Evolutionary conservation across 225 moss, liverwort and hornwort species (phyloP).

Genomic region (Pseudisothecium myosuroides): DNA sequence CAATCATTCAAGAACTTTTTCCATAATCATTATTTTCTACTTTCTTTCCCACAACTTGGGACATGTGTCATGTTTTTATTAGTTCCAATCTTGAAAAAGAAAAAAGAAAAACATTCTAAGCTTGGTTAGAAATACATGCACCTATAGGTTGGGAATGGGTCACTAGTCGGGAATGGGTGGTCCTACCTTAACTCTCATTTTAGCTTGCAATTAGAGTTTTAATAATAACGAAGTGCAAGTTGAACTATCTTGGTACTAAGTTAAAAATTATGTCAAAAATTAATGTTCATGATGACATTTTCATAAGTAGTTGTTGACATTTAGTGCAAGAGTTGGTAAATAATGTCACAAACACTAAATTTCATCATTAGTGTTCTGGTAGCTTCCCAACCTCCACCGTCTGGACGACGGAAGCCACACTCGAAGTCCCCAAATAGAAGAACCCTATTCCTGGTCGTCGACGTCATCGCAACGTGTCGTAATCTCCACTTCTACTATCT

Average conservation of each 20-base stretch:
- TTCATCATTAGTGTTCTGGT: neutral
- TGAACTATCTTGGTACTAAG: neutral
- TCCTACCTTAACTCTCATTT: neutral
- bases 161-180: too few relatives aligned
- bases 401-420: neutral
- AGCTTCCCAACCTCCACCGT: neutral
- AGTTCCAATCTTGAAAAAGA: too few relatives aligned
- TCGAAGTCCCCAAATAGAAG: neutral
- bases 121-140: too few relatives aligned
- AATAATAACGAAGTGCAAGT: neutral
- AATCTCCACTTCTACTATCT: neutral
- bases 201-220: too few relatives aligned
- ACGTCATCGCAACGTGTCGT: neutral
- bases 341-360: neutral
- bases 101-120: too few relatives aligned
- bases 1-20: too few relatives aligned
- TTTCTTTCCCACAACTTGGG: too few relatives aligned
- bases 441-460: neutral
- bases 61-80: too few relatives aligned
- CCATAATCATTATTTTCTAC: too few relatives aligned
- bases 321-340: neutral
- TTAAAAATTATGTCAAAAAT: neutral
- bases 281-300: neutral
- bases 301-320: neutral
- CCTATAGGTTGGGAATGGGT: too few relatives aligned